phyloP scores from a whole-genome alignment of 352 stramenopile genomes.

The Thraustochytrium striatum region DNA sequence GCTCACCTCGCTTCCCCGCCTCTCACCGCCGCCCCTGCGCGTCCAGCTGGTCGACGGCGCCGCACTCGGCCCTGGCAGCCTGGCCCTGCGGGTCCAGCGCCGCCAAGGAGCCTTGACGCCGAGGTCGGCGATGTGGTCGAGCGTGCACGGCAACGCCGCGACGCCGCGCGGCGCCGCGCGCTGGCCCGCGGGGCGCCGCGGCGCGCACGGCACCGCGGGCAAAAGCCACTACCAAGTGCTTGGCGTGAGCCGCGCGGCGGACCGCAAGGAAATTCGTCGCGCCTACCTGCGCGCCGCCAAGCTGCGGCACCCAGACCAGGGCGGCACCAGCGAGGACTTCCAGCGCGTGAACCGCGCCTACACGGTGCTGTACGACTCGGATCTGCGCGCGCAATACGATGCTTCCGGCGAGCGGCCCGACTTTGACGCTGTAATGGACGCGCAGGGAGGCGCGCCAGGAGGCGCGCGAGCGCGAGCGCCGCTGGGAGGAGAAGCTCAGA shows the following conservation, averaged over 20 bases:
- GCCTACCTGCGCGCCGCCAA: constrained; percentile 38
- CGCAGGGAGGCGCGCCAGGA: not conserved
- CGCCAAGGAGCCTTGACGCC: too few relatives aligned
- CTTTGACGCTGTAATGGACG: not conserved
- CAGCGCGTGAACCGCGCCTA: constrained; percentile 26
- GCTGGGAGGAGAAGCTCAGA: too few relatives aligned
- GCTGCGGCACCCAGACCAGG: constrained; percentile 20
- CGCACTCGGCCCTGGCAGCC: too few relatives aligned
- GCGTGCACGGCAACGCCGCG: too few relatives aligned
- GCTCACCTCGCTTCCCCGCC: too few relatives aligned
- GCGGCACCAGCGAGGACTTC: not conserved
- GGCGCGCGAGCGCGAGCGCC: not conserved
- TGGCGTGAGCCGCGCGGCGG: not conserved
- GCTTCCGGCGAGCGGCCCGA: not conserved
- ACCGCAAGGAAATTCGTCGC: not conserved
- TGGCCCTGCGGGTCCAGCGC: too few relatives aligned
- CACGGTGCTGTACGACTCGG: not conserved
- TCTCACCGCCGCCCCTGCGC: too few relatives aligned
- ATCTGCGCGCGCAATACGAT: not conserved
- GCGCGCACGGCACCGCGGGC: too few relatives aligned
- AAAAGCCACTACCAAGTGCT: constrained; percentile 30
- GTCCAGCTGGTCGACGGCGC: too few relatives aligned
- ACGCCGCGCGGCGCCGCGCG: too few relatives aligned
- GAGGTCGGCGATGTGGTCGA: too few relatives aligned
- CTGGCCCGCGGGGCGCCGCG: too few relatives aligned